Evolutionary conservation across 2,329 filamentous ascomycete species (phyloP).

Genomic region (Didymella keratinophila): DNA sequence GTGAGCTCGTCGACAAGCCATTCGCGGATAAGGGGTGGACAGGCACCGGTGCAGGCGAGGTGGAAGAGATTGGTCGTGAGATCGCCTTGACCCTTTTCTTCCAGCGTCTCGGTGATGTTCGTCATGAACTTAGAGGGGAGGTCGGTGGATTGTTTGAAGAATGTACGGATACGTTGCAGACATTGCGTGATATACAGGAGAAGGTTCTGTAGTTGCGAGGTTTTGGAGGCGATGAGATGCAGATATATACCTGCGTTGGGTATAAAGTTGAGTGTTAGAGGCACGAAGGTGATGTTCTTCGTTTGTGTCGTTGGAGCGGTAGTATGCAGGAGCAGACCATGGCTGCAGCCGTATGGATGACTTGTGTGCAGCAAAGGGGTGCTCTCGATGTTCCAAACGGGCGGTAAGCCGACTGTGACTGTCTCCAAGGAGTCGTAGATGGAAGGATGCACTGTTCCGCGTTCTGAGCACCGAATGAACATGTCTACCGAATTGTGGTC

Average conservation of each 20-base stretch:
- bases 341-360: slow-evolving; percentile 76
- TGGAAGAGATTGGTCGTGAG: slow-evolving; percentile 84
- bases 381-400: slow-evolving; percentile 54
- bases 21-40: slow-evolving; percentile 76
- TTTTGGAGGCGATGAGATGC: slow-evolving; percentile 83
- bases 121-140: slow-evolving; percentile 79
- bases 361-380: slow-evolving; percentile 69
- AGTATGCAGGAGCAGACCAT: slow-evolving; percentile 71
- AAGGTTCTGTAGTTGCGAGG: slow-evolving; percentile 85
- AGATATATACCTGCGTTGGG: slow-evolving; percentile 80
- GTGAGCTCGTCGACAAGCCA: slow-evolving; percentile 84
- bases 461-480: slow-evolving; percentile 75
- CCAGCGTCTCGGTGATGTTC: slow-evolving; percentile 78
- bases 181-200: slow-evolving; percentile 85
- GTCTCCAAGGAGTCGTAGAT: slow-evolving; percentile 88
- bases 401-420: slow-evolving; percentile 67
- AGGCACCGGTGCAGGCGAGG: slow-evolving; percentile 83
- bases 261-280: slow-evolving; percentile 84
- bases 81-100: slow-evolving; percentile 68
- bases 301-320: slow-evolving; percentile 36
- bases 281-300: slow-evolving; percentile 58
- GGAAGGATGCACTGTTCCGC: slow-evolving; percentile 76
- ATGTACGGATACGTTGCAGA: slow-evolving; percentile 77
- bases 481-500: slow-evolving; percentile 80
- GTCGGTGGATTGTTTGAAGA: slow-evolving; percentile 84